Percentiles rank a stretch among this genome's conserved stretches.
phyloP scores from a whole-genome alignment of 2,329 filamentous ascomycete genomes.

The Aspergillus neoniger region DNA sequence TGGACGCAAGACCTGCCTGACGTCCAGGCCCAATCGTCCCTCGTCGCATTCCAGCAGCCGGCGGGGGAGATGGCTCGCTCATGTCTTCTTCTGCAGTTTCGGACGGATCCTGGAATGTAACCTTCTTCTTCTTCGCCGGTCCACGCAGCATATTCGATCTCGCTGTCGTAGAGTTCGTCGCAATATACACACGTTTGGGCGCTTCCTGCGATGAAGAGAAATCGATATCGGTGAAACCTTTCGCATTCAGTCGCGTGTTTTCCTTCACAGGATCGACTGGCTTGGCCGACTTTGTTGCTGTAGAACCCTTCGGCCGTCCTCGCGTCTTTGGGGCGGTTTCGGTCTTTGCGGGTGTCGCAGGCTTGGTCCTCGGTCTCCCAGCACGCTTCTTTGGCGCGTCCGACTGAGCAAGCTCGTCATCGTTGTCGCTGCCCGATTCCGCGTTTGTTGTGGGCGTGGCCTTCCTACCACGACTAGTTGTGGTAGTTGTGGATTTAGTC shows the following conservation, averaged over 20 bases:
- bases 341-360: conserved; percentile 15
- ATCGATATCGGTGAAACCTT: conserved; percentile 6
- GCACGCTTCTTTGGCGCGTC: conserved; percentile 26
- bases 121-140: conserved; percentile 46
- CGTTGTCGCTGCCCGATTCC: conserved; percentile 23
- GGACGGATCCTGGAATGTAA: conserved; percentile 48
- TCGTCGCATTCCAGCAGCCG: conserved; percentile 27
- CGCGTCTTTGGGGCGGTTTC: conserved; percentile 26
- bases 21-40: conserved; percentile 24
- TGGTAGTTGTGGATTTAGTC: conserved; percentile 9
- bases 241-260: conserved; percentile 19
- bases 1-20: conserved; percentile 45
- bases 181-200: conserved; percentile 29
- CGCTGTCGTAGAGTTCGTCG: conserved; percentile 32
- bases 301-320: conserved; percentile 33
- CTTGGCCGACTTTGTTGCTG: conserved; percentile 19
- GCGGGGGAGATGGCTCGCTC: conserved; percentile 27
- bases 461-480: conserved; percentile 16
- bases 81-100: conserved; percentile 47
- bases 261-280: conserved; percentile 15
- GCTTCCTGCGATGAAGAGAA: conserved; percentile 14
- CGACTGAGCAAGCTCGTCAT: conserved; percentile 29
- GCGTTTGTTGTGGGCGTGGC: not conserved
- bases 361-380: conserved; percentile 21
- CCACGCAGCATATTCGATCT: conserved; percentile 35